These are phyloP conservation scores for Aegilops bicornis DNA, from an alignment of 176 grass and related monocot genomes.

Conservation along the genomic window DNA sequence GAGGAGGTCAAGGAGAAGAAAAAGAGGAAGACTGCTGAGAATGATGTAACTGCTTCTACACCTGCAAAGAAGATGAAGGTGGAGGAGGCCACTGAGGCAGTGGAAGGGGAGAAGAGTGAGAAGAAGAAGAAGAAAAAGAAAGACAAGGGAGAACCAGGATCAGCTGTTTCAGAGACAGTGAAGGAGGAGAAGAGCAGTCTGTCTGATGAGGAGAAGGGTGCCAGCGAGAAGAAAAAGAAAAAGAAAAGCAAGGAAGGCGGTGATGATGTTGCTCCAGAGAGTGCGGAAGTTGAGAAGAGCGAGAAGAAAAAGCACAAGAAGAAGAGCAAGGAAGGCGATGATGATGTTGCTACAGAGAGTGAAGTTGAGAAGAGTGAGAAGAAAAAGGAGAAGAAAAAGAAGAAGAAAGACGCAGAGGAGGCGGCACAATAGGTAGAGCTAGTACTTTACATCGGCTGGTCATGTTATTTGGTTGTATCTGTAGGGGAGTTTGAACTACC, in stretches of 20 bases:
- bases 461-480: background rate
- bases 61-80: conserved; percentile 69
- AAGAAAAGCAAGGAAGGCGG: conserved; percentile 67
- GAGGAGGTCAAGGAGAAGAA: conserved; percentile 55
- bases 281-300: conserved; percentile 47
- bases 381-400: conserved; percentile 90
- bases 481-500: conserved; percentile 1
- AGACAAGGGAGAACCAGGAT: conserved; percentile 45
- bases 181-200: conserved; percentile 40
- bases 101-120: conserved; percentile 59
- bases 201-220: conserved; percentile 38
- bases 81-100: conserved; percentile 35
- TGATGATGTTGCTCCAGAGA: conserved; percentile 18
- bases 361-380: conserved; percentile 64
- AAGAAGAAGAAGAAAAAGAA: conserved; percentile 93
- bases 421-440: conserved; percentile 12
- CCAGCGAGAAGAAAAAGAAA: conserved; percentile 69
- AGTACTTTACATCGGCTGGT: background rate
- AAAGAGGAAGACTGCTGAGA: conserved; percentile 35
- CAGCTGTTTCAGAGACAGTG: conserved; percentile 16
- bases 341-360: conserved; percentile 12
- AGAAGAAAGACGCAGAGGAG: conserved; percentile 62
- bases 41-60: background rate
- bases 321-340: conserved; percentile 59
- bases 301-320: conserved; percentile 87